Percentiles rank a stretch among this genome's conserved stretches.
These are phyloP conservation scores for Boletellus sp. DNA, from an alignment of 768 basidiomycete genomes.

Conservation along the genomic window DNA sequence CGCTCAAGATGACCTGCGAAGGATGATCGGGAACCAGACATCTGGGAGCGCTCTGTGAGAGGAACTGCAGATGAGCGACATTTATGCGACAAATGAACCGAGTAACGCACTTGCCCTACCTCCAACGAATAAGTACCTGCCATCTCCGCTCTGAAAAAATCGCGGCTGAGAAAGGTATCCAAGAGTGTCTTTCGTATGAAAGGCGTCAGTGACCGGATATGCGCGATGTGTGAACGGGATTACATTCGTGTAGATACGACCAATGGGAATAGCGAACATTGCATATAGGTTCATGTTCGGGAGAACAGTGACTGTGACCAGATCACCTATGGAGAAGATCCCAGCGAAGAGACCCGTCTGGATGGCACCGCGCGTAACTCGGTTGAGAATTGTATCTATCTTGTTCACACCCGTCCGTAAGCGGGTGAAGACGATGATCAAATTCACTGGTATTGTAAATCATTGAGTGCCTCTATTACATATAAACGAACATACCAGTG, in stretches of 20 bases:
- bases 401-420: conserved; percentile 51
- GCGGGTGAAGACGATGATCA: conserved; percentile 33
- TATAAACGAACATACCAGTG: conserved; percentile 31
- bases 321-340: conserved; percentile 46
- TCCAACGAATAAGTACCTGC: background rate
- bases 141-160: conserved; percentile 1
- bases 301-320: conserved; percentile 34
- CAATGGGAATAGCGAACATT: conserved; percentile 39
- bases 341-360: conserved; percentile 53
- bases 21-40: too few species aligned
- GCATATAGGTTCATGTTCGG: conserved; percentile 32
- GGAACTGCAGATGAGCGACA: too few species aligned
- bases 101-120: background rate
- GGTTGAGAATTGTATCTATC: conserved; percentile 51
- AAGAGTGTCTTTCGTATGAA: background rate
- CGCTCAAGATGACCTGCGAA: too few species aligned
- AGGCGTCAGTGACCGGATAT: too few species aligned
- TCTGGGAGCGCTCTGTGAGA: too few species aligned
- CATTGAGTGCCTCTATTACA: background rate
- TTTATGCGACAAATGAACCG: too few species aligned
- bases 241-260: conserved; percentile 48
- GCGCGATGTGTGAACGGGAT: too few species aligned
- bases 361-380: conserved; percentile 51
- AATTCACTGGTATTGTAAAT: conserved; percentile 12
- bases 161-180: conserved; percentile 7